Evolutionary conservation across 2,329 filamentous ascomycete genomes (phyloP).

Genomic region (Neoascochyta sp.): DNA sequence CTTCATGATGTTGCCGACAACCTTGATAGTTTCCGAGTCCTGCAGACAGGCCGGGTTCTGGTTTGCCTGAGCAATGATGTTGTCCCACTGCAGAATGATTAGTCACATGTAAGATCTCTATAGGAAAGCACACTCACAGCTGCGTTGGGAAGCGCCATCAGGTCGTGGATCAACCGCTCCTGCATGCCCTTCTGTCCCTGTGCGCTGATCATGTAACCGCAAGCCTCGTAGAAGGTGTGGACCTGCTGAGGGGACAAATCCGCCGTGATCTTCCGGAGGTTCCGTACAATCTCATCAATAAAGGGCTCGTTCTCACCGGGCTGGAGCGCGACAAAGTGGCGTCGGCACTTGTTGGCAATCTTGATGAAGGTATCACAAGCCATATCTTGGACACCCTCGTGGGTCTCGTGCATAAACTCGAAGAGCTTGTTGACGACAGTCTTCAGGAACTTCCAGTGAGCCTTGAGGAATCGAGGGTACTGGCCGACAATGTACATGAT

Average conservation of each 20-base stretch:
- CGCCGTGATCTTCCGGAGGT: constrained; percentile 90
- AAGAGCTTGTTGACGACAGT: constrained; percentile 99
- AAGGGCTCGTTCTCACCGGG: constrained; percentile 93
- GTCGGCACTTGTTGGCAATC: constrained; percentile 95
- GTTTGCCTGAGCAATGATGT: constrained; percentile 85
- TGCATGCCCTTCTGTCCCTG: constrained; percentile 94
- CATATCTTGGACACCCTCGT: constrained; percentile 99
- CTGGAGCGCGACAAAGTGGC: constrained; percentile 94
- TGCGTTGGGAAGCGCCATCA: constrained; percentile 90
- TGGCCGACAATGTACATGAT: constrained; percentile 99
- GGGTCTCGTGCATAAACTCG: constrained; percentile 99
- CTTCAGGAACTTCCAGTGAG: constrained; percentile 99
- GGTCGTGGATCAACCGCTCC: constrained; percentile 81
- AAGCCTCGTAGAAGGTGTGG: constrained; percentile 98
- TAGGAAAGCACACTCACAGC: constrained; percentile 54
- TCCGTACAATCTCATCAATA: constrained; percentile 96
- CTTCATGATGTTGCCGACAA: constrained; percentile 99
- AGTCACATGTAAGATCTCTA: constrained; percentile 8
- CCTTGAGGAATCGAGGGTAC: constrained; percentile 96
- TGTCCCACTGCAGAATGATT: constrained; percentile 63
- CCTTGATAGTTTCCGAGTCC: constrained; percentile 92
- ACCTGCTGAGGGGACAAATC: constrained; percentile 96
- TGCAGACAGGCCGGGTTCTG: constrained; percentile 82
- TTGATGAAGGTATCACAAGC: constrained; percentile 99
- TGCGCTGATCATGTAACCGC: constrained; percentile 97